A percentile compares a stretch with the other conserved stretches of the same genome.
phyloP scores from a whole-genome alignment of 306 rosid species.

The Quercus mongolica region DNA sequence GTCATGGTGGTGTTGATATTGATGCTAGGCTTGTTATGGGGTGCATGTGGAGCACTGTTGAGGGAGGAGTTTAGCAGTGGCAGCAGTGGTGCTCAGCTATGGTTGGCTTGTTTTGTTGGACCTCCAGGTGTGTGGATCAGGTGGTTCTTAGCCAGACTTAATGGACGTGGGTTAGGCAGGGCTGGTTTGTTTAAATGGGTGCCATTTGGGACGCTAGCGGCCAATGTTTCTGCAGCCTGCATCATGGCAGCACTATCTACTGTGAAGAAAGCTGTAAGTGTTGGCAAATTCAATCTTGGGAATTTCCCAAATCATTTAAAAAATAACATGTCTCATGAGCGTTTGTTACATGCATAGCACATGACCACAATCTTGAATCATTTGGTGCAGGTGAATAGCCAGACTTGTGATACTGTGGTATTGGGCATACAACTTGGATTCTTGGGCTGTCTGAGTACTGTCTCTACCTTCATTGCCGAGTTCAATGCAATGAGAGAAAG shows the following conservation, averaged over 20 bases:
- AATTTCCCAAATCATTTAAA: not conserved
- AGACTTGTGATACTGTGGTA: constrained; percentile 47
- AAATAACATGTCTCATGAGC: not conserved
- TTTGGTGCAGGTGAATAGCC: constrained; percentile 51
- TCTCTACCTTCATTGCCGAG: constrained; percentile 81
- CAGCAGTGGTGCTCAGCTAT: constrained; percentile 37
- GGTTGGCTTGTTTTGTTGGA: constrained; percentile 78
- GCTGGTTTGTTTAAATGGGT: constrained; percentile 49
- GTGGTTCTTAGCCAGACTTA: constrained; percentile 70
- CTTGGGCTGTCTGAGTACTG: constrained; percentile 83
- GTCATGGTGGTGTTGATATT: constrained; percentile 34
- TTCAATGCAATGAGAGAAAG: constrained; percentile 81
- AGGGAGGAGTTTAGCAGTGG: constrained; percentile 36
- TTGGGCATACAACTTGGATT: constrained; percentile 67
- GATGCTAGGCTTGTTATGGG: constrained; percentile 46
- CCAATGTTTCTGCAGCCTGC: constrained; percentile 81
- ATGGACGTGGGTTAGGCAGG: constrained; percentile 68
- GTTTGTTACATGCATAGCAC: not conserved
- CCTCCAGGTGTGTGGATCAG: constrained; percentile 80
- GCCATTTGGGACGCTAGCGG: constrained; percentile 72
- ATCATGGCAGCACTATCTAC: constrained; percentile 73
- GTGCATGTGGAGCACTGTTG: constrained; percentile 33
- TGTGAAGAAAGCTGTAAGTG: constrained; percentile 49
- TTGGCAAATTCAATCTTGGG: not conserved
- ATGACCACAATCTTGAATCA: not conserved